Conservation (phyloP, 768 basidiomycete genomes). For the Pleurotus giganteus region DNA sequence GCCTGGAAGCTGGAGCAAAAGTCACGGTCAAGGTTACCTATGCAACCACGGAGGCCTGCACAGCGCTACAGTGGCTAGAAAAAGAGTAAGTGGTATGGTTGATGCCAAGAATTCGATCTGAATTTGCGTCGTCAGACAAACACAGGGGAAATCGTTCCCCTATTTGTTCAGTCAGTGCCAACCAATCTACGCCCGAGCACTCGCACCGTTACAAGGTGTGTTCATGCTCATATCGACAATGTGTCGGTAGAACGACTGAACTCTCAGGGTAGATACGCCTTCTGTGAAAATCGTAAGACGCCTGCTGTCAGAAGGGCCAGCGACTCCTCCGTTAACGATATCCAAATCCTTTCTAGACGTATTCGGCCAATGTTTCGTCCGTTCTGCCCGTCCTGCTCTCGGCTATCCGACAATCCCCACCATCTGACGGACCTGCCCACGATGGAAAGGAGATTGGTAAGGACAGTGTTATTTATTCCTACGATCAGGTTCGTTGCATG, state of each 20-base stretch:
- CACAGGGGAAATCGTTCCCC: conserved; percentile 79
- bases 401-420: conserved; percentile 76
- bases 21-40: conserved; percentile 64
- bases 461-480: conserved; percentile 72
- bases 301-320: background rate
- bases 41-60: conserved; percentile 68
- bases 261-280: conserved; percentile 61
- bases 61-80: conserved; percentile 85
- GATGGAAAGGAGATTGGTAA: conserved; percentile 72
- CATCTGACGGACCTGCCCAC: conserved; percentile 65
- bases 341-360: conserved; percentile 50
- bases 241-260: background rate
- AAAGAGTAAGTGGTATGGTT: conserved; percentile 54
- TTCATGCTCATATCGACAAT: background rate
- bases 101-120: background rate
- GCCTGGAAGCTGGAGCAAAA: conserved; percentile 38
- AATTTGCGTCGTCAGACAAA: conserved; percentile 51
- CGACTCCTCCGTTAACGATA: background rate
- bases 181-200: conserved; percentile 81
- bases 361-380: conserved; percentile 73
- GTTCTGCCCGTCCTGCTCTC: conserved; percentile 87
- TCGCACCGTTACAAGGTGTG: conserved; percentile 77
- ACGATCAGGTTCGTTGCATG: conserved; percentile 47
- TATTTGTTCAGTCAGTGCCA: conserved; percentile 94
- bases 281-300: conserved; percentile 74